These are phyloP conservation scores for Rhizopus delemar DNA, from an alignment of 371 early-diverging fungal genomes.

Conservation along the genomic window DNA sequence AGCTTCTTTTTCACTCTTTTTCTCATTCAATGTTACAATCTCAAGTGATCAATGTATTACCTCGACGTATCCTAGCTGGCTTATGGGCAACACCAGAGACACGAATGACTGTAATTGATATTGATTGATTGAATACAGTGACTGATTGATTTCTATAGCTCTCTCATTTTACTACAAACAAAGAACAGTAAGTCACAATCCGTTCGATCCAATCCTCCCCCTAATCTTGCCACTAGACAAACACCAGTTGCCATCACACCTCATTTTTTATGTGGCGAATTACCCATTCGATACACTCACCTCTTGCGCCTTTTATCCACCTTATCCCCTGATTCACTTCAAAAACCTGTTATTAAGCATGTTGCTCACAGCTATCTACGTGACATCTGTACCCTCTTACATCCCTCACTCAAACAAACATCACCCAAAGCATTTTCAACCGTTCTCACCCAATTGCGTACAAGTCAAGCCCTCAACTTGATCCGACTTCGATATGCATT, in stretches of 20 bases:
- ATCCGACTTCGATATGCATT: conserved; percentile 49
- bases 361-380: conserved; percentile 47
- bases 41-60: conserved; percentile 44
- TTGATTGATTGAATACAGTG: not conserved
- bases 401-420: conserved; percentile 38
- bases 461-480: conserved; percentile 40
- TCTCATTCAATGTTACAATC: conserved; percentile 38
- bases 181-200: not conserved
- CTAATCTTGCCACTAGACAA: conserved; percentile 10
- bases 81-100: conserved; percentile 48
- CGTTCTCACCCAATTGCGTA: conserved; percentile 35
- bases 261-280: conserved; percentile 65
- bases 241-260: conserved; percentile 51
- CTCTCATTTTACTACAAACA: conserved; percentile 14
- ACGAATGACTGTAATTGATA: conserved; percentile 35
- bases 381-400: conserved; percentile 44
- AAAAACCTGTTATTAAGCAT: conserved; percentile 37
- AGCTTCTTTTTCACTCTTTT: not conserved
- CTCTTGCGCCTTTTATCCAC: conserved; percentile 54
- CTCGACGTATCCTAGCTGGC: conserved; percentile 36
- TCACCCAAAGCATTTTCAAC: conserved; percentile 49
- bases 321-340: conserved; percentile 35
- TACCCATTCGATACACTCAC: conserved; percentile 72
- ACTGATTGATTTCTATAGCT: conserved; percentile 12
- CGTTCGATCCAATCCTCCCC: not conserved